Conservation (phyloP, 257 asterid species). For the Thymus quinquecostatus region DNA sequence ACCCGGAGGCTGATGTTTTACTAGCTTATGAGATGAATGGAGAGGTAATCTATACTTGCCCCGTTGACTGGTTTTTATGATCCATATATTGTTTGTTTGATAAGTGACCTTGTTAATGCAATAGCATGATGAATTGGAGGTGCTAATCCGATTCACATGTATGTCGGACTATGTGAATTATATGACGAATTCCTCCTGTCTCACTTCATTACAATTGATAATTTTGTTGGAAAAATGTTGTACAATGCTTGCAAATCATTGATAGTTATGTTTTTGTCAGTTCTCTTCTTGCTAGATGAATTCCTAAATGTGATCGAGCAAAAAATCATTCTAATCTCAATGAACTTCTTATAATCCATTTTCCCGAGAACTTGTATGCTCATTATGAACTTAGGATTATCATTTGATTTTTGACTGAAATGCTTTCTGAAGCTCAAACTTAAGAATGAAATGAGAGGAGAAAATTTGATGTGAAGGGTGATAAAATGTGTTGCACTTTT, state of each 20-base stretch:
- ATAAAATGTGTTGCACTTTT: neutral
- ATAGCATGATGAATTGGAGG: neutral
- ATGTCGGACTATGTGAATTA: constrained; percentile 1
- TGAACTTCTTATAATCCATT: neutral
- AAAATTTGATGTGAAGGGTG: neutral
- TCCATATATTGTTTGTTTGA: neutral
- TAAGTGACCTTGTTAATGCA: neutral
- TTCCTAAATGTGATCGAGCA: neutral
- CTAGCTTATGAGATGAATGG: constrained; percentile 93
- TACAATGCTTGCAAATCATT: neutral
- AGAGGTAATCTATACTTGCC: constrained; percentile 48
- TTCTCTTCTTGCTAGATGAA: neutral
- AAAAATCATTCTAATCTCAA: neutral
- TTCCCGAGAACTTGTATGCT: neutral
- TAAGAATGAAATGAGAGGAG: neutral
- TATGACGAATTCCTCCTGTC: neutral
- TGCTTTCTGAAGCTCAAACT: neutral
- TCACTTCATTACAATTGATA: neutral
- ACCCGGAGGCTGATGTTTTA: constrained; percentile 77
- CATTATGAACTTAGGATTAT: neutral
- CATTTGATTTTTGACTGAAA: neutral
- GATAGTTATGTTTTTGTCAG: neutral
- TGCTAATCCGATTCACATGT: neutral
- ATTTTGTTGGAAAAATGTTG: neutral
- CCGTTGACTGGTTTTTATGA: neutral